These are phyloP conservation scores for Monosporascus cannonballus DNA, from an alignment of 2,329 filamentous ascomycete genomes.

Conservation along the genomic window DNA sequence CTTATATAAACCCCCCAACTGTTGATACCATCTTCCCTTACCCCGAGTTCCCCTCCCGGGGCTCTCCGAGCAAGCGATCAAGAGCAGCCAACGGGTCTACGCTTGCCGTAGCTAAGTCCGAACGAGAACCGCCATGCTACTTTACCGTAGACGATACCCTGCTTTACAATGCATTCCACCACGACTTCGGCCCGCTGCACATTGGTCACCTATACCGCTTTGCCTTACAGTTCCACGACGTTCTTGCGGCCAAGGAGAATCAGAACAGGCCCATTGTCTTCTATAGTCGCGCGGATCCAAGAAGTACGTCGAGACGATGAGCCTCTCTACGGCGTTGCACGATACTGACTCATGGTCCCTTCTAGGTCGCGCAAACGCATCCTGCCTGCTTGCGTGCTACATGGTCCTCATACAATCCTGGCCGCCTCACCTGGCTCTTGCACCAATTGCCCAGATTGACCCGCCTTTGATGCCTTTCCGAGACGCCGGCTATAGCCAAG, in stretches of 20 bases:
- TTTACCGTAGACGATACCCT: conserved; percentile 91
- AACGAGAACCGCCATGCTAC: conserved; percentile 69
- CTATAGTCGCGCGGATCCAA: conserved; percentile 87
- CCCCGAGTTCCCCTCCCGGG: conserved; percentile 46
- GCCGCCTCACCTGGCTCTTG: conserved; percentile 91
- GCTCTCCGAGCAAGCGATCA: conserved; percentile 71
- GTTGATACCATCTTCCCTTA: conserved; percentile 83
- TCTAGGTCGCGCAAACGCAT: conserved; percentile 81
- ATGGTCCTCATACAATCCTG: conserved; percentile 98
- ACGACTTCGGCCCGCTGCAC: conserved; percentile 95
- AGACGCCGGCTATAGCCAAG: conserved; percentile 96
- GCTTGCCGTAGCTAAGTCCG: conserved; percentile 35
- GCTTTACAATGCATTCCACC: conserved; percentile 96
- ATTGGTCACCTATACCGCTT: conserved; percentile 97
- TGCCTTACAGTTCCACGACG: conserved; percentile 91
- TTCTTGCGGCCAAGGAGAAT: conserved; percentile 85
- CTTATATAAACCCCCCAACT: conserved; percentile 77
- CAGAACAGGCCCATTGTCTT: conserved; percentile 88
- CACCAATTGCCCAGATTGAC: conserved; percentile 93
- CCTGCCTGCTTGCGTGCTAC: conserved; percentile 92
- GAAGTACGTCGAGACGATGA: conserved; percentile 55
- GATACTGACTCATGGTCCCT: conserved; percentile 16
- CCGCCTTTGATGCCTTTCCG: conserved; percentile 98
- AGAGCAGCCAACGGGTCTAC: conserved; percentile 55
- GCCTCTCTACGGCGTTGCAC: not conserved